Base-by-base conservation (phyloP, 202 grass and related monocot genomes). In the Setaria italica region DNA sequence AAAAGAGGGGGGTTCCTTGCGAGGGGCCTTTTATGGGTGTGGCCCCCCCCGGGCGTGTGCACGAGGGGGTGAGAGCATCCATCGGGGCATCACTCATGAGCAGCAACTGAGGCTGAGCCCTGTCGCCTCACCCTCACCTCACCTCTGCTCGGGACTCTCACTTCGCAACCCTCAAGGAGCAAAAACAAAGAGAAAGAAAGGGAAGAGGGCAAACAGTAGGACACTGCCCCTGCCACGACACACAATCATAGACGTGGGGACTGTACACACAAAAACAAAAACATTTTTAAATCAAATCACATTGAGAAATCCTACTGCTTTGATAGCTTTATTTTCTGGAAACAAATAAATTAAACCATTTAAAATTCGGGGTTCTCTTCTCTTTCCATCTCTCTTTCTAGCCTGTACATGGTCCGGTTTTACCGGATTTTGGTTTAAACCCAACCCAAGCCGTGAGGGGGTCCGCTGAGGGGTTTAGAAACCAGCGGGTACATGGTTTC, bases 171-270 rank as follows among this genome's bases (percentile, higher is more conserved):
- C 80, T 11, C 20, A 62, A 47, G 35, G 43, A 45, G 20, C 6
- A 55, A 45, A 35, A 37, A 39, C 37, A 11, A 7, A 54, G 19
- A 17, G 5, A 68, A 35, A 49, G 33, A 35, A 85, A 64, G 76
- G 33, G 39, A 8, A 69, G 45, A 53, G 15, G 55, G 33, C 2
- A 72, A 72, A 47, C 25, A 21, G 42, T 41, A 63, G n/a, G 35
- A 33, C 21, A 62, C 58, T 72, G 67, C 20, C 70, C 59, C 32
- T 68, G 60, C 76, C 67, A 77, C 83, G 75, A 85, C 32, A 87
- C 77, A 87, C 80, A 70, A 87, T 89, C 80, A 87, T 74, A 78
- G 82, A 83, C 63, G 78, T 88, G 82, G 88, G 78, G 62, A 82
- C 88, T 79, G 66, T 35, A 74, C 75, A 63, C 65, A 16, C 9